These are phyloP conservation scores for Pyrenochaeta sp. DNA, from an alignment of 2,329 filamentous ascomycete species.

Conservation along the genomic window DNA sequence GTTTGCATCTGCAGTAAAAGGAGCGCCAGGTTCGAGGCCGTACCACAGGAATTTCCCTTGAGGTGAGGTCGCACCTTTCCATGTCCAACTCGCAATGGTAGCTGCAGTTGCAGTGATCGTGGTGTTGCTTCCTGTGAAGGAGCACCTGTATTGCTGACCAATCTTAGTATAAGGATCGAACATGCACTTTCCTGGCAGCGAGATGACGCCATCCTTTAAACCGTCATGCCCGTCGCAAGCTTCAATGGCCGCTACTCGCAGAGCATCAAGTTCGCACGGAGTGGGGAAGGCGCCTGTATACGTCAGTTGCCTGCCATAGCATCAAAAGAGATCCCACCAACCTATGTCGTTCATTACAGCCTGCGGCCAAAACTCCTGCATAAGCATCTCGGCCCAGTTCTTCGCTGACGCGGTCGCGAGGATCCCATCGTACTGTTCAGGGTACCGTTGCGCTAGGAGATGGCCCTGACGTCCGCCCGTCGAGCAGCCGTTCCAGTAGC, in stretches of 20 bases:
- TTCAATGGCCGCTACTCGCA: constrained; percentile 25
- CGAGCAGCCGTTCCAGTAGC: constrained; percentile 48
- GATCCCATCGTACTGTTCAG: constrained; percentile 41
- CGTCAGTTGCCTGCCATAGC: no score
- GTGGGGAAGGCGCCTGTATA: constrained; percentile 3
- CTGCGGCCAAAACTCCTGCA: constrained; percentile 23
- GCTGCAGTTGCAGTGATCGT: no score
- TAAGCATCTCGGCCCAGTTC: constrained; percentile 18
- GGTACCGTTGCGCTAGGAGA: constrained; percentile 43
- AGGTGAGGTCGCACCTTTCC: neutral
- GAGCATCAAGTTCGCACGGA: constrained; percentile 34
- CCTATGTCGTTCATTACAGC: constrained; percentile 30
- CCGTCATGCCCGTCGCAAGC: constrained; percentile 38
- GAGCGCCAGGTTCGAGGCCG: constrained; percentile 13
- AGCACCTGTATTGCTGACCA: constrained; percentile 13
- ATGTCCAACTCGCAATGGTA: no score
- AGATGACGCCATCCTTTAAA: constrained; percentile 30
- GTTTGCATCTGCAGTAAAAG: constrained; percentile 18
- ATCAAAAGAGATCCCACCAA: neutral
- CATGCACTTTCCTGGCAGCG: constrained; percentile 27
- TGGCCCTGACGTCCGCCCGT: constrained; percentile 45
- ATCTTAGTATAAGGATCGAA: constrained; percentile 32
- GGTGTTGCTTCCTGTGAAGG: neutral
- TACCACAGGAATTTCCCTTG: constrained; percentile 29
- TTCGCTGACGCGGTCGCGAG: constrained; percentile 39